Percentiles rank a stretch among this genome's conserved stretches.
Evolutionary conservation across 2,329 filamentous ascomycete species (phyloP).

Genomic region (Lachnellula hyalina): DNA sequence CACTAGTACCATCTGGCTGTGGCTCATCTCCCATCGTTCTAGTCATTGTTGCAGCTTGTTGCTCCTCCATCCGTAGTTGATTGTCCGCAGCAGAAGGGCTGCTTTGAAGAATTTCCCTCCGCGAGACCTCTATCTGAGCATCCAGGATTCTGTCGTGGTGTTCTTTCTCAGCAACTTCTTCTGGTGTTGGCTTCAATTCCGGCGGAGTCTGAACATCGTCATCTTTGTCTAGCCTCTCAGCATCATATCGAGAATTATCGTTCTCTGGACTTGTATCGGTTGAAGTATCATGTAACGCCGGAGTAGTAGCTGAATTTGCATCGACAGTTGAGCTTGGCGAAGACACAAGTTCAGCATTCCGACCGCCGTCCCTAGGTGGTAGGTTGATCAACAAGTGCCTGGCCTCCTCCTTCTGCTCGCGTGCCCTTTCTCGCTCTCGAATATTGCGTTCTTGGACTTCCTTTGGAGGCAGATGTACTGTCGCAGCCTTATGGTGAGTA

Average conservation of each 20-base stretch:
- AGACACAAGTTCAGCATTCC: constrained; percentile 41
- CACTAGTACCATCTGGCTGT: neutral
- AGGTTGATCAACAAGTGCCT: constrained; percentile 33
- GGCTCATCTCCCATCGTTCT: neutral
- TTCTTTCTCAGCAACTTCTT: constrained; percentile 33
- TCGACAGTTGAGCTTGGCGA: constrained; percentile 61
- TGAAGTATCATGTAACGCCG: constrained; percentile 61
- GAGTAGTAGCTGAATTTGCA: constrained; percentile 67
- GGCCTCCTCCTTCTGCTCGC: constrained; percentile 27
- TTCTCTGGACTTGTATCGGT: constrained; percentile 71
- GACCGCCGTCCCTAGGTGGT: constrained; percentile 34
- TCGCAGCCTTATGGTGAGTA: constrained; percentile 24
- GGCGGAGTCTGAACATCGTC: constrained; percentile 36
- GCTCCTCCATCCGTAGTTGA: constrained; percentile 52
- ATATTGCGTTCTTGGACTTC: constrained; percentile 44
- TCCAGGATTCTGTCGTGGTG: constrained; percentile 27
- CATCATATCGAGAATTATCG: constrained; percentile 52
- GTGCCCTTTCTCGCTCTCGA: constrained; percentile 35
- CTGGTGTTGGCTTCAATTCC: constrained; percentile 20
- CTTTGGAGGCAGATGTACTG: constrained; percentile 43
- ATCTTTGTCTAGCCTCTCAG: constrained; percentile 42
- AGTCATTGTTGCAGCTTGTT: constrained; percentile 25
- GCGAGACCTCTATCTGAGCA: constrained; percentile 26
- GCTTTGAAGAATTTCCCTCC: constrained; percentile 35
- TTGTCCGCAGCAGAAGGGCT: constrained; percentile 51